Evolutionary conservation across 2,329 filamentous ascomycete species (phyloP).

Genomic region (Ceratocystis alfenasii): DNA sequence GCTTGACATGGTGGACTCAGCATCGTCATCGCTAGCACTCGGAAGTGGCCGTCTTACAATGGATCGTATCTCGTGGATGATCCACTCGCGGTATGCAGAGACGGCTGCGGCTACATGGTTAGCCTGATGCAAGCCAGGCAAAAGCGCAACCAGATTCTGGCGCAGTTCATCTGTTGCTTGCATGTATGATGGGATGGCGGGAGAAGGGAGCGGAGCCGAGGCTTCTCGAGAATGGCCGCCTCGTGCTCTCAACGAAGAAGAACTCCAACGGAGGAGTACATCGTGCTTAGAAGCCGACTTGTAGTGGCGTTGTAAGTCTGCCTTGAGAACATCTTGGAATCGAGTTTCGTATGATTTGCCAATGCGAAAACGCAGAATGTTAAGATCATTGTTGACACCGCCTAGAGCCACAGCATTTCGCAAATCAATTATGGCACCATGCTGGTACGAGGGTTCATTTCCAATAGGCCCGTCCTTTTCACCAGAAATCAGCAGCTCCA

Average conservation of each 20-base stretch:
- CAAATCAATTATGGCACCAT: constrained; percentile 12
- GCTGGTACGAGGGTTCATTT: constrained; percentile 48
- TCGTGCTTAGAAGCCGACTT: constrained; percentile 57
- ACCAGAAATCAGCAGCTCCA: constrained; percentile 73
- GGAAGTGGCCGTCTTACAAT: constrained; percentile 77
- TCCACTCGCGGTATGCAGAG: constrained; percentile 69
- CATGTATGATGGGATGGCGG: constrained; percentile 67
- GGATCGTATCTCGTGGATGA: constrained; percentile 73
- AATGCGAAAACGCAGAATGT: constrained; percentile 63
- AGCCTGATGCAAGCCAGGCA: constrained; percentile 70
- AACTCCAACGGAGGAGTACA: constrained; percentile 76
- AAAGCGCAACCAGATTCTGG: constrained; percentile 53
- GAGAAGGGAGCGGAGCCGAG: constrained; percentile 27
- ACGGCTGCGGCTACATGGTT: constrained; percentile 70
- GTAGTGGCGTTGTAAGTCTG: constrained; percentile 70
- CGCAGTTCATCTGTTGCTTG: constrained; percentile 59
- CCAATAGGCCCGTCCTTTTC: constrained; percentile 37
- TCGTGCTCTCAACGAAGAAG: constrained; percentile 58
- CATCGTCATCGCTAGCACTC: constrained; percentile 88
- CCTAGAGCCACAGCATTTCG: constrained; percentile 13
- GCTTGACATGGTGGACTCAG: constrained; percentile 73
- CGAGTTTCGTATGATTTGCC: constrained; percentile 75
- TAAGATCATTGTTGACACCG: constrained; percentile 61
- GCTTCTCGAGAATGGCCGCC: constrained; percentile 54
- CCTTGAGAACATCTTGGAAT: constrained; percentile 65